Conservation (phyloP, 225 moss, liverwort and hornwort species). For the Pseudisothecium myosuroides region DNA sequence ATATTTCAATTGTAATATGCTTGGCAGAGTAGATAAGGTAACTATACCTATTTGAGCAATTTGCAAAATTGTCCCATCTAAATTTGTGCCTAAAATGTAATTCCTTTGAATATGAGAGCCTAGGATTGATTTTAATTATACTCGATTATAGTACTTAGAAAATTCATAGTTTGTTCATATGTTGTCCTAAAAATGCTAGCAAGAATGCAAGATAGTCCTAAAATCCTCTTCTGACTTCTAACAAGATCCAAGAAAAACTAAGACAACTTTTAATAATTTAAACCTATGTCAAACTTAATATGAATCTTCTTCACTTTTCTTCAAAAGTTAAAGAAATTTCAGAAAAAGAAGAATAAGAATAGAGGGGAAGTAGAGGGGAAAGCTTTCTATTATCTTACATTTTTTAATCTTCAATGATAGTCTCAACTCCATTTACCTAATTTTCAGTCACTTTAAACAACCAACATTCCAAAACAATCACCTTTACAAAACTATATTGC, state of each 20-base stretch:
- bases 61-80: too few species aligned
- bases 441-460: not conserved
- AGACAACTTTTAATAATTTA: not conserved
- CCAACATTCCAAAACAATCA: not conserved
- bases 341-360: too few species aligned
- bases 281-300: too few species aligned
- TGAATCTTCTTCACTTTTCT: too few species aligned
- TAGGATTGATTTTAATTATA: not conserved
- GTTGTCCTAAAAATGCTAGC: not conserved
- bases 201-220: not conserved
- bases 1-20: too few species aligned
- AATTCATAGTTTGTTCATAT: not conserved
- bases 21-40: too few species aligned
- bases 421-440: too few species aligned
- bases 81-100: too few species aligned
- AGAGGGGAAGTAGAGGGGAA: fast-evolving
- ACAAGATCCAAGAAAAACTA: not conserved
- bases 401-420: too few species aligned
- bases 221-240: not conserved
- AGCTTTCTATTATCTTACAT: too few species aligned
- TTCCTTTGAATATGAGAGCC: not conserved
- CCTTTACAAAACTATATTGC: fast-evolving
- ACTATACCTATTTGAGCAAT: too few species aligned
- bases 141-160: fast-evolving
- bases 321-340: too few species aligned